Evolutionary conservation across 23 red algal species (phyloP).

Genomic region (Agarophyton chilense): DNA sequence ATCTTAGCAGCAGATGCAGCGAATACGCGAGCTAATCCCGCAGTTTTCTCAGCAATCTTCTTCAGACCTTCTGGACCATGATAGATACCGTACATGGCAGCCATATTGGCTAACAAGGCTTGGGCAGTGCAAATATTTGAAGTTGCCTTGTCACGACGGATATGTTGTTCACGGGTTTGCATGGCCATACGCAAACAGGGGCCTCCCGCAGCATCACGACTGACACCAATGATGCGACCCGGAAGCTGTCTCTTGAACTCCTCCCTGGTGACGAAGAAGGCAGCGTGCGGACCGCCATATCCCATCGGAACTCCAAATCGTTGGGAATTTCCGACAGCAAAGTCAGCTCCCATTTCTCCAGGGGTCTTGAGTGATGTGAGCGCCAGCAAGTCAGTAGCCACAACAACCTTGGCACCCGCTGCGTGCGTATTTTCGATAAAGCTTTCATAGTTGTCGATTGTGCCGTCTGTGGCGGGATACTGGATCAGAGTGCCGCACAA

Average conservation of each 20-base stretch:
- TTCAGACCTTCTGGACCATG: constrained; percentile 95
- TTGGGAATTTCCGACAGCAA: constrained; percentile 93
- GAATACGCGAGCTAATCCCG: constrained; percentile 82
- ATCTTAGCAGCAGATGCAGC: constrained; percentile 53
- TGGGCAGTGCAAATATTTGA: constrained; percentile 99
- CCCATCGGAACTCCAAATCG: constrained; percentile 99
- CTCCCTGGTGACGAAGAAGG: constrained; percentile 96
- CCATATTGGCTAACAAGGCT: constrained; percentile 99
- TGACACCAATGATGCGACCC: constrained; percentile 97
- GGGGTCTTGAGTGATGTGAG: constrained; percentile 92
- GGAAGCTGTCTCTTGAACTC: constrained; percentile 94
- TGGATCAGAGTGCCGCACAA: constrained; percentile 88
- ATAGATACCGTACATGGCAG: constrained; percentile 98
- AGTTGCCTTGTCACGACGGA: constrained; percentile 98
- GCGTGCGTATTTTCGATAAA: constrained; percentile 71
- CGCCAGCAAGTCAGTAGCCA: constrained; percentile 92
- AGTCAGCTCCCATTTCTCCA: constrained; percentile 94
- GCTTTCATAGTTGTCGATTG: constrained; percentile 67
- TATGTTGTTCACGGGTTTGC: constrained; percentile 99
- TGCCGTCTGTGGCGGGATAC: constrained; percentile 95
- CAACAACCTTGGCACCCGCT: constrained; percentile 85
- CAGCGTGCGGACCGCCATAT: constrained; percentile 94
- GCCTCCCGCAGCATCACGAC: constrained; percentile 85
- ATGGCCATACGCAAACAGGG: constrained; percentile 98
- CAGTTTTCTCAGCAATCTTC: constrained; percentile 84